Conservation (phyloP, 164 flowering plant species). For the Protea cynaroides region DNA sequence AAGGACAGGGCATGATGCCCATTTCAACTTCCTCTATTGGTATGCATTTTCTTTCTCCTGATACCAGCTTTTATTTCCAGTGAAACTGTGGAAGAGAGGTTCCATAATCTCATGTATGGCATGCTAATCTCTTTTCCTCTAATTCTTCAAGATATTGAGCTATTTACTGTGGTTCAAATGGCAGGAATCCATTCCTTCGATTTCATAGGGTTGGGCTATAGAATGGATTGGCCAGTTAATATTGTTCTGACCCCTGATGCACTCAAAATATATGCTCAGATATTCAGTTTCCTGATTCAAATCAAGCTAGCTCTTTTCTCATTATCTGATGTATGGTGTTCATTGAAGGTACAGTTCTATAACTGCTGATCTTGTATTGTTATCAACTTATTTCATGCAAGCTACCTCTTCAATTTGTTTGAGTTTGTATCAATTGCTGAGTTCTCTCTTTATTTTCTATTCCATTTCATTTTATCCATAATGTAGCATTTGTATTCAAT, state of each 20-base stretch:
- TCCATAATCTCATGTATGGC: neutral
- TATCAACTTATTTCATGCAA: neutral
- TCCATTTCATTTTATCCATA: neutral
- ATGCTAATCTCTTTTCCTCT: neutral
- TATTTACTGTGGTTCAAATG: conserved; percentile 12
- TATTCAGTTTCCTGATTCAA: conserved; percentile 78
- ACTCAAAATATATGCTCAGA: conserved; percentile 61
- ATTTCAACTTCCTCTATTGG: conserved; percentile 43
- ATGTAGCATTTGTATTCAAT: neutral
- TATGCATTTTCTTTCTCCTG: conserved; percentile 24
- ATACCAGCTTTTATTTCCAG: neutral
- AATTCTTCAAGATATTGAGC: neutral
- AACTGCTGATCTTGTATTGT: neutral
- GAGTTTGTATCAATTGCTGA: neutral
- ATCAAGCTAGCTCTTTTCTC: conserved; percentile 81
- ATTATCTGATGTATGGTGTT: conserved; percentile 71
- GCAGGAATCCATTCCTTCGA: conserved; percentile 74
- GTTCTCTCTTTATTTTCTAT: neutral
- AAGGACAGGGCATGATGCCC: conserved; percentile 35
- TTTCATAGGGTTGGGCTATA: conserved; percentile 75
- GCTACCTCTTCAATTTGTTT: neutral
- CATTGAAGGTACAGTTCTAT: conserved; percentile 55
- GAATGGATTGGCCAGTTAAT: conserved; percentile 85
- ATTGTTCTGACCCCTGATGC: conserved; percentile 67
- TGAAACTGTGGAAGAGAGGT: neutral